Evolutionary conservation across 2,329 filamentous ascomycete species (phyloP).

Genomic region (Acrodontium crateriforme): DNA sequence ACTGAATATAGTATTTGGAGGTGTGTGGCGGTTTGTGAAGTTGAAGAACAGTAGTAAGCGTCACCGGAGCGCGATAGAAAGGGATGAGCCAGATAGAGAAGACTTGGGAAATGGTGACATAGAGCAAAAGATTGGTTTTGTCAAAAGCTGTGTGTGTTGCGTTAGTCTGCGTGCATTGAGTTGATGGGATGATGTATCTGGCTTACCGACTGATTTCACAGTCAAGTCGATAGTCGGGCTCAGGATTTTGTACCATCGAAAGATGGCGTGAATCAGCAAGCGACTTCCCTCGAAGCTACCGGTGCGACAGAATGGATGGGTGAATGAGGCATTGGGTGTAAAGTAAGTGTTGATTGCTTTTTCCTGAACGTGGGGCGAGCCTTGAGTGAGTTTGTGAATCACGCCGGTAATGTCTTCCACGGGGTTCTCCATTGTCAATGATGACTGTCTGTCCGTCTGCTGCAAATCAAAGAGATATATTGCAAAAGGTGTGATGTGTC

Average conservation of each 20-base stretch:
- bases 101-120: conserved; percentile 57
- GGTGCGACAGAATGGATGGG: conserved; percentile 66
- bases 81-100: conserved; percentile 69
- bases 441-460: no score
- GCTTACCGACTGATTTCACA: conserved; percentile 45
- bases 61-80: conserved; percentile 47
- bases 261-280: conserved; percentile 54
- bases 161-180: neutral
- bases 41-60: conserved; percentile 20
- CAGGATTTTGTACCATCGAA: conserved; percentile 73
- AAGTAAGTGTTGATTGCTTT: conserved; percentile 59
- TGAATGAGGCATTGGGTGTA: conserved; percentile 55
- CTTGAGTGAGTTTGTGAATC: conserved; percentile 55
- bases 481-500: neutral
- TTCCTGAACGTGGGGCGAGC: conserved; percentile 51
- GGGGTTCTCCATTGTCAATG: conserved; percentile 20
- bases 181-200: neutral
- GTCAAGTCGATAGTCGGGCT: conserved; percentile 57
- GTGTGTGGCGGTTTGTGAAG: conserved; percentile 13
- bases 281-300: conserved; percentile 47
- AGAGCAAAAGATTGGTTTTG: conserved; percentile 50
- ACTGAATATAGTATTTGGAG: conserved; percentile 53
- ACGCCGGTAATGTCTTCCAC: conserved; percentile 49
- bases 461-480: no score
- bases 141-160: conserved; percentile 47